Conservation (phyloP, 208 protist species). For the Leishmania lainsoni region DNA sequence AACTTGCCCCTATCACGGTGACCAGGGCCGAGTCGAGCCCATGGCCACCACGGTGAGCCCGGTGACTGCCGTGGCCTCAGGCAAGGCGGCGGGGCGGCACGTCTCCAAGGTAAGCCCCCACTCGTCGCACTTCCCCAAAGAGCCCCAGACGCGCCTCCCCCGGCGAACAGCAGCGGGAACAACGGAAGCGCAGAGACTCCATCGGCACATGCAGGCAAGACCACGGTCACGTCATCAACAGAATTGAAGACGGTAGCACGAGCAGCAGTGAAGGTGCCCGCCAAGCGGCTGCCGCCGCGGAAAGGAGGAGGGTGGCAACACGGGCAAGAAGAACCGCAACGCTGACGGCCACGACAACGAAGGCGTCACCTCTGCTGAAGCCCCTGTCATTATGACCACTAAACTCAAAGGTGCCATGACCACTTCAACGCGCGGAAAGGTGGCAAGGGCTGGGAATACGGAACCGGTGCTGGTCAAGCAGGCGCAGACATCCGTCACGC, state of each 20-base stretch:
- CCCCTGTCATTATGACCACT: not conserved
- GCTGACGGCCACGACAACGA: not conserved
- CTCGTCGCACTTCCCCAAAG: not conserved
- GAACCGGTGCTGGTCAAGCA: not conserved
- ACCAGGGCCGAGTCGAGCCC: not conserved
- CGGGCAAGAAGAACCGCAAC: not conserved
- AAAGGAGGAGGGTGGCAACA: not conserved
- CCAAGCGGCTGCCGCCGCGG: not conserved
- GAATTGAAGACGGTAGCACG: not conserved
- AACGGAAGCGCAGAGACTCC: not conserved
- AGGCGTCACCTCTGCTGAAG: not conserved
- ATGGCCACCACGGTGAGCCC: conserved; percentile 1
- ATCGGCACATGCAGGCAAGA: not conserved
- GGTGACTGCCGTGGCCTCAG: not conserved
- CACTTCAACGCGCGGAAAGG: not conserved
- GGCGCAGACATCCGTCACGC: not conserved
- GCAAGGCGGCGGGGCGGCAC: not conserved
- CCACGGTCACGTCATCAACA: not conserved
- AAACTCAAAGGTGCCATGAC: not conserved
- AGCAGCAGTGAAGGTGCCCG: not conserved
- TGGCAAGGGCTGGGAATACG: not conserved
- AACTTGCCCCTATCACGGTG: not conserved
- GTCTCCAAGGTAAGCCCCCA: not conserved
- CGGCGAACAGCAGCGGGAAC: not conserved
- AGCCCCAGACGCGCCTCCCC: not conserved